Evolutionary conservation across 2,329 filamentous ascomycete species (phyloP), one percentile per base, ranked within the genome.

Genomic region (Fusarium incarnatum): DNA sequence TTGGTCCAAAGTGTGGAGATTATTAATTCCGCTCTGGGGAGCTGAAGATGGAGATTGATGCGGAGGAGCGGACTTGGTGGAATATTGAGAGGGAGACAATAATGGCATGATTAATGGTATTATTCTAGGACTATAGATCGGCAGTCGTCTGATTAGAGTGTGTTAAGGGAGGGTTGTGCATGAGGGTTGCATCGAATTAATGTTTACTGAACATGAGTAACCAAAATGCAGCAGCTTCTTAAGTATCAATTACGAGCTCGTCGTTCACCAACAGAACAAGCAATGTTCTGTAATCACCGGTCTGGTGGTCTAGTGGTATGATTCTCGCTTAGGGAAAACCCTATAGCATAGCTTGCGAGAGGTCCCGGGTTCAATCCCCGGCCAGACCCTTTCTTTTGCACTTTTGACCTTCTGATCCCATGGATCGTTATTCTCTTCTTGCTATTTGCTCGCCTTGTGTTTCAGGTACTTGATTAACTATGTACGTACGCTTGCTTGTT

Each of bases 251-350:
- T 49, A 1, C 13, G 1, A 49, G 11, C n/a, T 9, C 13, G 28
- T 9, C 23, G 22, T 45, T 48, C 59, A 68, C 45, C 23, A 55
- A 44, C 41, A 53, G 54, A 49, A 13, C 50, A 32, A 20, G 23
- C 23, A 48, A 22, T 40, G 58, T 20, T 45, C 20, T 52, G 41
- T 47, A 5, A 8, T 58, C 49, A 22, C 16, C 41, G 82, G 81
- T 82, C 81, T 82, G 81, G 79, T 88, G 85, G 86, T 88, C 86
- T 88, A 88, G 87, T 85, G 87, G 87, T 89, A 89, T 89, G 87
- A 89, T 90, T 89, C 87, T 88, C 87, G 87, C 88, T 89, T 89
- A 89, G 88, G 87, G 87, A 78, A 75, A 68, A 81, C 78, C 79
- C 79, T 77, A 71, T 52, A 77, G 78, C 77, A 69, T 44, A 57